A percentile compares a stretch with the other conserved stretches of the same genome.
These are phyloP conservation scores for Penicillium bovifimosum DNA, from an alignment of 495 filamentous ascomycete genomes.

Conservation along the genomic window DNA sequence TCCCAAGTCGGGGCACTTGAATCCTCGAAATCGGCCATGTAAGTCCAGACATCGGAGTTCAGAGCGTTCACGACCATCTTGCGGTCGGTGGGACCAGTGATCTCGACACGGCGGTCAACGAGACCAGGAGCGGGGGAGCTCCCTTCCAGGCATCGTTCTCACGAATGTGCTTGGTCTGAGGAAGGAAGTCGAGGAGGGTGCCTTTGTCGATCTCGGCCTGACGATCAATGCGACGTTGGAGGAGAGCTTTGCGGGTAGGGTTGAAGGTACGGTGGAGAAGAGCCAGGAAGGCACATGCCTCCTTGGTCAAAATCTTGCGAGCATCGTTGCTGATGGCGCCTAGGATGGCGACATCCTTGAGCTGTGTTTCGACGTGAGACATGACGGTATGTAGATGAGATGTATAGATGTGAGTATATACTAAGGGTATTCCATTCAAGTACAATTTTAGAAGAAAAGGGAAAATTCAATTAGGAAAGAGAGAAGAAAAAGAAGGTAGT, in stretches of 20 bases:
- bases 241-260: constrained; percentile 76
- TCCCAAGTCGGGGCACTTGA: constrained; percentile 98
- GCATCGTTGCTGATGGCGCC: constrained; percentile 71
- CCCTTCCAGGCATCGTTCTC: constrained; percentile 94
- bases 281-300: constrained; percentile 88
- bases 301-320: constrained; percentile 85
- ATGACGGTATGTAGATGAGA: constrained; percentile 40
- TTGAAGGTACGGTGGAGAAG: constrained; percentile 95
- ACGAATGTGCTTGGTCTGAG: constrained; percentile 93
- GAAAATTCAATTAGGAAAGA: not conserved
- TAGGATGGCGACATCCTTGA: constrained; percentile 83
- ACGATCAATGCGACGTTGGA: constrained; percentile 78
- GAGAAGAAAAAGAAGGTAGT: constrained; percentile 5
- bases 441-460: not conserved
- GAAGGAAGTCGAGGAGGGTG: constrained; percentile 86
- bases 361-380: constrained; percentile 65
- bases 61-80: constrained; percentile 99
- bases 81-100: constrained; percentile 94
- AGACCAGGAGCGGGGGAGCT: constrained; percentile 90
- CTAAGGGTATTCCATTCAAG: not conserved
- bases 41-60: constrained; percentile 97
- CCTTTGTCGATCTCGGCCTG: constrained; percentile 96
- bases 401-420: not conserved
- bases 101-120: constrained; percentile 94
- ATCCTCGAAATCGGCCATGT: constrained; percentile 99